phyloP scores from a whole-genome alignment of 2,329 filamentous ascomycete genomes.

The Paramyrothecium sp. region DNA sequence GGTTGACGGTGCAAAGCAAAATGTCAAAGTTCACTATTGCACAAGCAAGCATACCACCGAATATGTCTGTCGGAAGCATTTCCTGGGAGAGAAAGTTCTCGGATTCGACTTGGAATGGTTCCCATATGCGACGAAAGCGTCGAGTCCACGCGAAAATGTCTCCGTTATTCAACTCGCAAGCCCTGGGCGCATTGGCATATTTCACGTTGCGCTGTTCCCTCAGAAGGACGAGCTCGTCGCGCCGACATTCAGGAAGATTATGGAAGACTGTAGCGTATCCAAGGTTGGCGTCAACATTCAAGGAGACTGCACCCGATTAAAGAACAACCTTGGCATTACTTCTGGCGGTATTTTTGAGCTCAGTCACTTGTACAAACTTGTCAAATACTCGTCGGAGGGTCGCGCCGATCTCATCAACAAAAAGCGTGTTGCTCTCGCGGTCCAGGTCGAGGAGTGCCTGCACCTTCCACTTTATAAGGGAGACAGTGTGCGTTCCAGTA shows the following conservation, averaged over 20 bases:
- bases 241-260: constrained; percentile 66
- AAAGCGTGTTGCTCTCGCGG: constrained; percentile 62
- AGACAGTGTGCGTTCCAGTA: constrained; percentile 63
- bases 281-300: constrained; percentile 79
- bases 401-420: constrained; percentile 62
- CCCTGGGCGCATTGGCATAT: constrained; percentile 72
- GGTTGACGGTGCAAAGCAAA: constrained; percentile 39
- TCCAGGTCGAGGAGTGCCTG: constrained; percentile 69
- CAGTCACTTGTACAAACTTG: constrained; percentile 76
- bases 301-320: constrained; percentile 67
- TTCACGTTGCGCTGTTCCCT: constrained; percentile 71
- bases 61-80: constrained; percentile 59
- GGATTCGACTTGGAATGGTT: constrained; percentile 92
- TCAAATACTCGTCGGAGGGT: constrained; percentile 60
- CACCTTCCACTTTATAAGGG: constrained; percentile 76
- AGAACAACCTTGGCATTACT: constrained; percentile 63
- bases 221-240: constrained; percentile 58
- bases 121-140: constrained; percentile 40
- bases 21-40: constrained; percentile 77
- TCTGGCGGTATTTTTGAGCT: constrained; percentile 73
- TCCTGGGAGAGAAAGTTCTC: constrained; percentile 67
- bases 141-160: constrained; percentile 64
- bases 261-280: constrained; percentile 67
- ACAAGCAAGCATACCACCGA: constrained; percentile 66
- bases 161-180: constrained; percentile 83